Evolutionary conservation across 2,329 filamentous ascomycete species (phyloP), one percentile per base, ranked within the genome.

Genomic region (Scytalidium sp.): DNA sequence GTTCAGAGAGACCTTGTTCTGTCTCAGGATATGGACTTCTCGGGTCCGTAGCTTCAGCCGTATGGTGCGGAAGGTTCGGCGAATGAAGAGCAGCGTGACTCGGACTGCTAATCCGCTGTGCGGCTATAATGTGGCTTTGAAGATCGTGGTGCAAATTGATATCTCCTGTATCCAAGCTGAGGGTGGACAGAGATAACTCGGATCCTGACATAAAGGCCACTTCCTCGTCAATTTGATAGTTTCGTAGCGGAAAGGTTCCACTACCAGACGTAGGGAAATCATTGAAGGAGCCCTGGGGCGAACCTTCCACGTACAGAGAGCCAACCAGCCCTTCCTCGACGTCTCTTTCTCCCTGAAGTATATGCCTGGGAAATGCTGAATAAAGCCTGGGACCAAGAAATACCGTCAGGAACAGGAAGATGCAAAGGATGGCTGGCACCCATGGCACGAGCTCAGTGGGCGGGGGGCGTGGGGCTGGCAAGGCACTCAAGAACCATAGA

Each of bases 391-490:
- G 29, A 19, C 25, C 39, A 41, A 43, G 53, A 39, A 47, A 53
- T 3, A 55, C 43, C 27, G 50, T 52, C n/a, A 52, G 27, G 8
- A 57, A 19, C 7, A 55, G 36, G 25, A 50, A 52, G 17, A 55
- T 11, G 23, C 43, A 49, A 19, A 57, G 6, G 3, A 43, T 25
- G 44, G 51, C 40, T 2, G 55, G 53, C 19, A 50, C 29, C 55
- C 55, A 56, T 19, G 50, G 50, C 17, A 57, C 41, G 9, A 48
- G 22, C 10, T 54, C 49, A 13, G 19, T 44, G 20, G 49, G 44
- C 15, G 53, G 40, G 23, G 46, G 49, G 10, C 45, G 46, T 19
- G 44, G 46, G 9, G 55, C 49, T 9, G 47, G 50, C 20, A 44
- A 53, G 8, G 46, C 36, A n/a, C 41, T 39, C 41, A 50, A n/a